Evolutionary conservation across 345 rosid species (phyloP), one percentile per base, ranked within the genome.

Genomic region (Pugionium dolabratum): DNA sequence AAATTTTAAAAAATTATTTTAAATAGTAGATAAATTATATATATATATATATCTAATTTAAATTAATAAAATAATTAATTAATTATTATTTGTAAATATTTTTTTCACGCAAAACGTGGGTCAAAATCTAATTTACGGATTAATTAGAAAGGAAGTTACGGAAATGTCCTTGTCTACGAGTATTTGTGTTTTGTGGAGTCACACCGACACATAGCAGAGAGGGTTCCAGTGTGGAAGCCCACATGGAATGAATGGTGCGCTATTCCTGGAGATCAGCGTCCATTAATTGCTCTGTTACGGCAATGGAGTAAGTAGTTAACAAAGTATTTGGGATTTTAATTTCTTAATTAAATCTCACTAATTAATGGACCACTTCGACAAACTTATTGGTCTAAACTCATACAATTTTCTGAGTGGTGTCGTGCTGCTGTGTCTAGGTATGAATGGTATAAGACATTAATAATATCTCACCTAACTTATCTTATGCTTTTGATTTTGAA

Each of bases 161-260:
- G 25, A 1, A 7, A 45, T 34, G 48, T 27, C 75, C 70, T 47
- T 54, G 25, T 62, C 29, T 30, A 52, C 9, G 11, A 54, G 56
- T 9, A 46, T 45, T 70, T 62, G 68, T 62, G 53, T 47, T 47
- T 39, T 64, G 75, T 58, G 71, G 70, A 69, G 81, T 79, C 75
- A 79, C 89, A 81, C 76, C 76, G 76, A 72, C 76, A 72, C 61
- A 42, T 36, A 29, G 67, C 66, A 44, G 48, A 41, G 65, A 35
- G 35, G 10, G 35, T 57, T 72, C 66, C 26, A 51, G 66, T 72
- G 76, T 65, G 47, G 42, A 48, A 65, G 51, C 76, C 71, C 71
- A 72, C 76, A 65, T 65, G 71, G 66, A 35, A 58, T 72, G 42
- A 65, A 72, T 72, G 76, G 76, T 72, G 61, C 76, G 76, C 43